These are phyloP conservation scores for Nicotiana knightiana DNA, from an alignment of 257 asterid species.

Conservation along the genomic window DNA sequence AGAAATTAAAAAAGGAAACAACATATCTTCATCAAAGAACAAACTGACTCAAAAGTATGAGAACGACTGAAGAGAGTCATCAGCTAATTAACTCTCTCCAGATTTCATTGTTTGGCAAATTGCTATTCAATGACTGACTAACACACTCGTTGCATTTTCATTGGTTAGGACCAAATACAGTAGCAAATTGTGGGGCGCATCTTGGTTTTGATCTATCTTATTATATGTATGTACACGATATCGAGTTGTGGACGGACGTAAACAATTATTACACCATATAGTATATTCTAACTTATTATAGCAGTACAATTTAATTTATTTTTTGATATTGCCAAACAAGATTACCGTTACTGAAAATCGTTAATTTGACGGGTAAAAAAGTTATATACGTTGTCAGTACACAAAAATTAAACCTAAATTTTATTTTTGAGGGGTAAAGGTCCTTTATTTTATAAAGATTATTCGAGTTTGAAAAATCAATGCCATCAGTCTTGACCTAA, in stretches of 20 bases:
- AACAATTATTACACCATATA: background rate
- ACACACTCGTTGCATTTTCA: constrained; percentile 1
- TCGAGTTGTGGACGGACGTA: too few species aligned
- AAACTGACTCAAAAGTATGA: background rate
- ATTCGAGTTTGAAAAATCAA: background rate
- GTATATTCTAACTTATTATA: too few species aligned
- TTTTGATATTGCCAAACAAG: background rate
- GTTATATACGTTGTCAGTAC: too few species aligned
- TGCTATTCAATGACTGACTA: background rate
- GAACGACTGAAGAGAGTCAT: background rate
- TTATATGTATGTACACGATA: background rate
- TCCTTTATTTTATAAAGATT: background rate
- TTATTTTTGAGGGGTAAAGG: too few species aligned
- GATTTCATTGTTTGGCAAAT: background rate
- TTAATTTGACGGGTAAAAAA: too few species aligned
- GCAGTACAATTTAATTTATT: too few species aligned
- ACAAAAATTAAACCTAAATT: too few species aligned
- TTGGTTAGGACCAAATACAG: background rate
- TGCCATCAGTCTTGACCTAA: constrained; percentile 5
- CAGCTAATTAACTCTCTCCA: background rate
- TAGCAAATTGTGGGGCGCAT: background rate
- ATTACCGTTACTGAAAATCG: background rate
- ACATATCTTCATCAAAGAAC: background rate
- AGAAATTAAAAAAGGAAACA: too few species aligned
- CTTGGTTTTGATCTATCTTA: background rate